Evolutionary conservation across 164 flowering plant genomes (phyloP), one percentile per base, ranked within the genome.

Genomic region (Vitis rupestris): DNA sequence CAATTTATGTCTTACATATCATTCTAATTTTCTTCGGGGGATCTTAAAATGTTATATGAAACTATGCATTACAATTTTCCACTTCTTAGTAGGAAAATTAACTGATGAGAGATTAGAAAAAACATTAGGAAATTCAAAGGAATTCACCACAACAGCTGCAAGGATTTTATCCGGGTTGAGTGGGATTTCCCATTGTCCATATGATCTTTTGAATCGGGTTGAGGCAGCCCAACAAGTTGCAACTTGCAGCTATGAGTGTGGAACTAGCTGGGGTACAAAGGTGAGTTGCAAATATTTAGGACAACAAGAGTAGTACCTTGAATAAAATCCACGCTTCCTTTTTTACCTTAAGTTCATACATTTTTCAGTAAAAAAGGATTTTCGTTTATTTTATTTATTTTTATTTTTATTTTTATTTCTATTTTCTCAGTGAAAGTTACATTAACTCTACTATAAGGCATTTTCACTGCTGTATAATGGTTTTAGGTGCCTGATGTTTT

Each of bases 211-310:
- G 0, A 68, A 66, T 17, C 71, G 67, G 10, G 12, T 86, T 8
- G 82, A 81, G 14, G 83, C 80, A 48, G 88, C 87, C 2, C 2
- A 17, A 7, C 65, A 69, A 63, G 87, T 85, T 54, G 82, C 87
- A 0, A 66, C 59, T 49, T 80, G 83, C 60, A 16, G 31, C 57
- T 90, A 87, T 48, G 94, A 90, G 67, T 14, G 49, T 63, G 71
- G 74, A 12, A 82, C 88, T 19, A 4, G 14, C 2, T 87, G 94
- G 94, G 94, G 92, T 9, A 44, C 49, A 11, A 72, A 81, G 81
- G 90, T 87, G 3, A 71, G 72, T 66, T 3, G 44, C 2, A 23
- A 23, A 23, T 23, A 23, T 0, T 23, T 23, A 23, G 27, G 6
- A 16, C 17, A 54, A 12, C 3, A 48, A 0, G 27, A 23, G 27